Conservation (phyloP, 441 rosid species). For the Euphorbia celastroides region DNA sequence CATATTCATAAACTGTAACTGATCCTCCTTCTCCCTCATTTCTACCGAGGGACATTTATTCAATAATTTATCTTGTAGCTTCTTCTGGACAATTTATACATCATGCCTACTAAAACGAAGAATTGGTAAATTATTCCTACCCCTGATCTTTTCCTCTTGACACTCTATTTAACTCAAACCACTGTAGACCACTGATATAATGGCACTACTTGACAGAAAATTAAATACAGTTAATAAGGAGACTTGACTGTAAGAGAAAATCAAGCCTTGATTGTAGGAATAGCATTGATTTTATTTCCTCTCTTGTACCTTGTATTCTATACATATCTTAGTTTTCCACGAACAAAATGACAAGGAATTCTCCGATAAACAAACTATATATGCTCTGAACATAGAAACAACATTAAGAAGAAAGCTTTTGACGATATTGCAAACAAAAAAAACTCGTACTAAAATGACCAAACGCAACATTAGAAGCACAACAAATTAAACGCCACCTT, state of each 20-base stretch:
- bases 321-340: not conserved
- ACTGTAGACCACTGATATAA: not conserved
- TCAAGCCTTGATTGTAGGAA: not conserved
- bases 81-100: not conserved
- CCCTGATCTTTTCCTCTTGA: not conserved
- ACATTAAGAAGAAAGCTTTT: not conserved
- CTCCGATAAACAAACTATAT: not conserved
- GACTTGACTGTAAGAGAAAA: not conserved
- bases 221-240: not conserved
- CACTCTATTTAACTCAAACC: not conserved
- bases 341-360: not conserved
- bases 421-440: not conserved
- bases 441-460: not conserved
- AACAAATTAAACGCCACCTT: conserved; percentile 45
- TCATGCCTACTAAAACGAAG: not conserved
- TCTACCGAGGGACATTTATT: not conserved
- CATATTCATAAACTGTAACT: not conserved
- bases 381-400: not conserved
- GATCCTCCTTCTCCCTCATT: not conserved
- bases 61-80: not conserved
- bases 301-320: not conserved
- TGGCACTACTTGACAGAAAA: not conserved
- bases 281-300: not conserved
- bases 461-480: conserved; percentile 18
- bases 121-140: not conserved